These are phyloP conservation scores for Linum trigynum DNA, from an alignment of 345 rosid genomes.

Conservation along the genomic window DNA sequence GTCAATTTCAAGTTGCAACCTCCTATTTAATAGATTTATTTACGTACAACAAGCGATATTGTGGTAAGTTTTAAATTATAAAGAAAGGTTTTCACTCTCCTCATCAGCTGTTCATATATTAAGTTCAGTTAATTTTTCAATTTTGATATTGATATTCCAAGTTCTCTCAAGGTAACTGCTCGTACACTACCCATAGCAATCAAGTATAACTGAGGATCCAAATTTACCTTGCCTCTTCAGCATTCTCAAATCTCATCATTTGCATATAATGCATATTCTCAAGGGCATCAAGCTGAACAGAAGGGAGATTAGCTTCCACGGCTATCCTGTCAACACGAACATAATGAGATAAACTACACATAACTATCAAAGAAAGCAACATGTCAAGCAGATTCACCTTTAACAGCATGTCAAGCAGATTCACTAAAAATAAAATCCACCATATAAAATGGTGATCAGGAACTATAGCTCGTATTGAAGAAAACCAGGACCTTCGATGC, in stretches of 20 bases:
- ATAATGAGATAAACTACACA: conserved; percentile 5
- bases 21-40: conserved; percentile 32
- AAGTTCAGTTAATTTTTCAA: conserved; percentile 1
- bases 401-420: neutral
- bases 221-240: conserved; percentile 68
- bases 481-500: too few relatives aligned
- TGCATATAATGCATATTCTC: conserved; percentile 92
- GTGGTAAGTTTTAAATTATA: too few relatives aligned
- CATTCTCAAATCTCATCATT: conserved; percentile 87
- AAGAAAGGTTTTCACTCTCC: too few relatives aligned
- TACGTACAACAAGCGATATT: neutral
- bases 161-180: conserved; percentile 3
- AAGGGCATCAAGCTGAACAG: conserved; percentile 65
- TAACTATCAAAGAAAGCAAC: conserved; percentile 1
- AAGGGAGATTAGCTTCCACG: conserved; percentile 53
- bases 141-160: conserved; percentile 7
- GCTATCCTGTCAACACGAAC: conserved; percentile 50
- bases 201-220: conserved; percentile 2
- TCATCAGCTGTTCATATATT: neutral
- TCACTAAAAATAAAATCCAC: neutral
- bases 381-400: neutral
- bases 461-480: too few relatives aligned
- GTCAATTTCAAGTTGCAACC: conserved; percentile 57
- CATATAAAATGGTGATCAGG: neutral
- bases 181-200: conserved; percentile 6